Conservation (phyloP, 2,329 filamentous ascomycete genomes). For the Macrophomina pseudophaseolina region DNA sequence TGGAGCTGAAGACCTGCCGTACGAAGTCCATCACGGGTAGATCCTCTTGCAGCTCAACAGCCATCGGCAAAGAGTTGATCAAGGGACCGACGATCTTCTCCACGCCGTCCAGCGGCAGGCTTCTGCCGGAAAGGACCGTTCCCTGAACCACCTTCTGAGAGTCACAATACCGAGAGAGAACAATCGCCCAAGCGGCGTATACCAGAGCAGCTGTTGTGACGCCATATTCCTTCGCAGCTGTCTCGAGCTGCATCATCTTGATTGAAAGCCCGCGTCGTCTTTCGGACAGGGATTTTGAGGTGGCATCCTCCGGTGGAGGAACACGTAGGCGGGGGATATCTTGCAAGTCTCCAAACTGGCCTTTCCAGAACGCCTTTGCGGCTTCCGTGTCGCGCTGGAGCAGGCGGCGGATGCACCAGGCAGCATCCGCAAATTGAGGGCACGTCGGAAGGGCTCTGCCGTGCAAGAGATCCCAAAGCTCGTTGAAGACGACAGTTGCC, state of each 20-base stretch:
- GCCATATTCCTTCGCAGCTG: not conserved
- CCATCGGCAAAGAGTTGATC: constrained; percentile 34
- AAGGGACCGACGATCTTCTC: constrained; percentile 42
- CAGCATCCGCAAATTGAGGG: constrained; percentile 5
- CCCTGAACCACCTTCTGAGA: constrained; percentile 44
- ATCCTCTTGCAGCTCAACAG: not conserved
- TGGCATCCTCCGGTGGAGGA: not conserved
- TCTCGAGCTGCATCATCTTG: not conserved
- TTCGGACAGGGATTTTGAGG: constrained; percentile 12
- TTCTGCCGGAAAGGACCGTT: constrained; percentile 43
- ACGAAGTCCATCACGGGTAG: not conserved
- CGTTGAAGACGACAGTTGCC: constrained; percentile 8
- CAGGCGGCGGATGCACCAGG: constrained; percentile 3
- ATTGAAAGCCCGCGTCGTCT: not conserved
- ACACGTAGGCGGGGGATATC: constrained; percentile 13
- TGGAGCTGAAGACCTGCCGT: constrained; percentile 7
- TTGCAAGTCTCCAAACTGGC: not conserved
- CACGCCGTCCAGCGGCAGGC: constrained; percentile 38
- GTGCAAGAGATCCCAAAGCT: not conserved
- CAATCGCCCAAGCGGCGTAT: constrained; percentile 46
- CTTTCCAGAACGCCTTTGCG: constrained; percentile 9
- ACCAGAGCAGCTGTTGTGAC: constrained; percentile 32
- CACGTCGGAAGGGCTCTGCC: not conserved
- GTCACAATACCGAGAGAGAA: constrained; percentile 38
- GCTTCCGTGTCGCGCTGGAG: not conserved